These are phyloP conservation scores for Fusarium nematophilum DNA, from an alignment of 2,329 filamentous ascomycete species.

Conservation along the genomic window DNA sequence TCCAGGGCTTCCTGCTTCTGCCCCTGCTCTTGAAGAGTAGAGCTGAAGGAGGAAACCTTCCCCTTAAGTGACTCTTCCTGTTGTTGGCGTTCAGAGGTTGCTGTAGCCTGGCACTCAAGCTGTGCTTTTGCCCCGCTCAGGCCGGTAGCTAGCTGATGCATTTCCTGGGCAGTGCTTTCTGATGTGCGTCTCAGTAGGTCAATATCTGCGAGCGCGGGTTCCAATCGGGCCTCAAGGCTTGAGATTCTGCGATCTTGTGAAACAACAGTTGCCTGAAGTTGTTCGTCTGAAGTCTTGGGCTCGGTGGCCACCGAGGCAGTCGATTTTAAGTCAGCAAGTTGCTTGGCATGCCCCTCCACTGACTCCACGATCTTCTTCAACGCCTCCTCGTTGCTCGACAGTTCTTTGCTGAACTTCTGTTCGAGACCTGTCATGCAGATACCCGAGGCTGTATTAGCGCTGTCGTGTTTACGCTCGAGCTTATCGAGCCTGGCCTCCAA, in stretches of 20 bases:
- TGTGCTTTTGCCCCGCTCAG: neutral
- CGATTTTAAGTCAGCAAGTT: neutral
- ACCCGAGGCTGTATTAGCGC: conserved; percentile 11
- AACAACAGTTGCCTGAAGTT: conserved; percentile 6
- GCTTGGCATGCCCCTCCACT: neutral
- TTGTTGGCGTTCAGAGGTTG: neutral
- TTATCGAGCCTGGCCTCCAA: conserved; percentile 32
- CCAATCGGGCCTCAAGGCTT: conserved; percentile 6
- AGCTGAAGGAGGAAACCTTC: too few species aligned
- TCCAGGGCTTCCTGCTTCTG: conserved; percentile 15
- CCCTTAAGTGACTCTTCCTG: too few species aligned
- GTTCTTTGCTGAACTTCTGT: conserved; percentile 5
- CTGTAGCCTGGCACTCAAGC: neutral
- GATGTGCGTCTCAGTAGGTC: conserved; percentile 2
- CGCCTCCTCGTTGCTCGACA: neutral
- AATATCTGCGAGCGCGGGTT: neutral
- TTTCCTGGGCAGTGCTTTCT: conserved; percentile 3
- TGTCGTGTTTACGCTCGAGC: conserved; percentile 43
- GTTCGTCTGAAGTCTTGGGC: neutral
- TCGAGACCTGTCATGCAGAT: conserved; percentile 7
- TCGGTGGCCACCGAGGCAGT: neutral
- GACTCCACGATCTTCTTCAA: conserved; percentile 1
- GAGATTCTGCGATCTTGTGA: conserved; percentile 15
- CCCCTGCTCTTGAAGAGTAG: conserved; percentile 6
- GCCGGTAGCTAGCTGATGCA: neutral